These are phyloP conservation scores for Leishmania guyanensis DNA, from an alignment of 208 protist species.

Conservation along the genomic window DNA sequence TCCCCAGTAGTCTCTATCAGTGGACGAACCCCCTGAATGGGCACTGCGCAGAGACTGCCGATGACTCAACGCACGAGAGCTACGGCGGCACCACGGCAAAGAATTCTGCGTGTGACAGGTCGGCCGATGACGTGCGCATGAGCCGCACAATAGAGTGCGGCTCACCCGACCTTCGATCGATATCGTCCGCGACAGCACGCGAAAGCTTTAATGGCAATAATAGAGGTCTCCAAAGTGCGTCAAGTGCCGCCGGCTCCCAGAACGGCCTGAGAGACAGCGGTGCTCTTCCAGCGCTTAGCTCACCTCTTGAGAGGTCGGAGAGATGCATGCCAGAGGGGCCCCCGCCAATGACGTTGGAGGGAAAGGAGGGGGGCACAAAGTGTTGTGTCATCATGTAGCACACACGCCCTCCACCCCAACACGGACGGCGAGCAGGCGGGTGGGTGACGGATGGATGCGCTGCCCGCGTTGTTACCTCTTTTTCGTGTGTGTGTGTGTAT, in stretches of 20 bases:
- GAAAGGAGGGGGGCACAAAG: constrained; percentile 17
- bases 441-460: background rate
- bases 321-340: background rate
- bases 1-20: background rate
- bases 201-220: background rate
- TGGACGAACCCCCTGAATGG: background rate
- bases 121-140: background rate
- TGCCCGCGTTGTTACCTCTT: background rate
- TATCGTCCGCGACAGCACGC: background rate
- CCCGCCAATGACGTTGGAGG: background rate
- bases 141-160: background rate
- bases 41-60: too few species aligned
- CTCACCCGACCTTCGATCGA: background rate
- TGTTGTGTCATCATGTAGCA: constrained; percentile 38
- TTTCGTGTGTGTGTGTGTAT: too few species aligned
- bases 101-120: background rate
- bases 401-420: background rate
- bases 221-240: background rate
- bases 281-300: background rate
- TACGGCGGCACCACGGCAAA: background rate
- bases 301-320: background rate
- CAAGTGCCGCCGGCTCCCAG: background rate
- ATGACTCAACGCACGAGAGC: constrained; percentile 10
- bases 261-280: background rate
- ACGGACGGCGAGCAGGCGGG: background rate